A percentile compares a stretch with the other conserved stretches of the same genome.
Evolutionary conservation across 768 basidiomycete species (phyloP).

Genomic region (Boletus rex-veris): DNA sequence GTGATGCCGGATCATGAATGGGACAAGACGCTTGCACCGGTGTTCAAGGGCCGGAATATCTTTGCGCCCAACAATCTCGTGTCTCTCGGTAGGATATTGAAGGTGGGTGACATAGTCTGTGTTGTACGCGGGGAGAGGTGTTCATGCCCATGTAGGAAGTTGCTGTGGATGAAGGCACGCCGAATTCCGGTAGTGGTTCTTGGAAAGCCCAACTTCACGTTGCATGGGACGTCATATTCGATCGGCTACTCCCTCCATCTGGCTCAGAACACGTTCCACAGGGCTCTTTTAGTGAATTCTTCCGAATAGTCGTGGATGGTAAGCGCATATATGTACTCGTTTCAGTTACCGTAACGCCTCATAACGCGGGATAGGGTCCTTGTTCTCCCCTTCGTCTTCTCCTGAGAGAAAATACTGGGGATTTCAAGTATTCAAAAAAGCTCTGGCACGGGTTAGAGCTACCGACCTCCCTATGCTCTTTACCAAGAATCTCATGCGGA

Average conservation of each 20-base stretch:
- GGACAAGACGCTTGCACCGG: slow-evolving; percentile 59
- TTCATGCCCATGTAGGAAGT: slow-evolving; percentile 46
- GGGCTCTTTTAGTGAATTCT: slow-evolving; percentile 87
- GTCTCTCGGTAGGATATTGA: slow-evolving; percentile 71
- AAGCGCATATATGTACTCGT: slow-evolving; percentile 19
- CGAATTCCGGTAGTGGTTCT: slow-evolving; percentile 49
- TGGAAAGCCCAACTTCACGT: slow-evolving; percentile 94
- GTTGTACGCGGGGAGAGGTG: background rate
- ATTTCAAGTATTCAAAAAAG: slow-evolving; percentile 85
- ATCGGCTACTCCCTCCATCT: slow-evolving; percentile 59
- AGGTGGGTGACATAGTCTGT: slow-evolving; percentile 45
- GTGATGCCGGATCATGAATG: slow-evolving; percentile 62
- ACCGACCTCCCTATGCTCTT: slow-evolving; percentile 82
- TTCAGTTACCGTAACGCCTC: background rate
- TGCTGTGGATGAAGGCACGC: slow-evolving; percentile 46
- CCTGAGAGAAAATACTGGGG: slow-evolving; percentile 92
- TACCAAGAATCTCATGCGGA: slow-evolving; percentile 92
- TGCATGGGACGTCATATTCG: slow-evolving; percentile 83
- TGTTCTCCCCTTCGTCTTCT: slow-evolving; percentile 83
- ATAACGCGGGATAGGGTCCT: slow-evolving; percentile 54
- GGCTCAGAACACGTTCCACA: slow-evolving; percentile 35
- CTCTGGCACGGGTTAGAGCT: slow-evolving; percentile 62
- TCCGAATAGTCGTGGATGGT: slow-evolving; percentile 90
- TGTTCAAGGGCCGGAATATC: slow-evolving; percentile 73
- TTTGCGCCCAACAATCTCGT: slow-evolving; percentile 71